These are phyloP conservation scores for Gastrolobium villosum DNA, from an alignment of 306 rosid species.

Conservation along the genomic window DNA sequence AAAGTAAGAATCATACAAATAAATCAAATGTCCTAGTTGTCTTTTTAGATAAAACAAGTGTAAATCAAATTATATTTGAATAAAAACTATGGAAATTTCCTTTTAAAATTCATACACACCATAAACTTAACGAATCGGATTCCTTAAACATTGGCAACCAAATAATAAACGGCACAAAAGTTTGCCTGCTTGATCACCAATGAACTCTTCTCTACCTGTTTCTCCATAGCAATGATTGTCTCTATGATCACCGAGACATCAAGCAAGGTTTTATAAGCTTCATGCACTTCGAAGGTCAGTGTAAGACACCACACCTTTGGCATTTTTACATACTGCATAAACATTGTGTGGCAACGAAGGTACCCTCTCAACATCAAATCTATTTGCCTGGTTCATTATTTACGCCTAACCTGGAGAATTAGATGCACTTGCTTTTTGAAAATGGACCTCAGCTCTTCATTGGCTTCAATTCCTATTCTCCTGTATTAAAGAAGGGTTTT, in stretches of 20 bases:
- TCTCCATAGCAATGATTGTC: conserved; percentile 29
- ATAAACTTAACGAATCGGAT: conserved; percentile 25
- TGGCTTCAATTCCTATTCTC: conserved; percentile 96
- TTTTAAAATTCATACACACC: conserved; percentile 16
- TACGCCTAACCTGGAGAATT: conserved; percentile 83
- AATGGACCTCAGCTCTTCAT: conserved; percentile 93
- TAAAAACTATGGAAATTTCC: conserved; percentile 14
- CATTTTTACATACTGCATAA: conserved; percentile 50
- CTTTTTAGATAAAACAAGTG: conserved; percentile 32
- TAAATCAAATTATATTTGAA: conserved; percentile 20
- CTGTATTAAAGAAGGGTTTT: too few relatives aligned
- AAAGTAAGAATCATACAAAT: conserved; percentile 9
- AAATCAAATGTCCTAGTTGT: conserved; percentile 20
- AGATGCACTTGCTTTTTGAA: conserved; percentile 92
- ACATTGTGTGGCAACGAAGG: conserved; percentile 47
- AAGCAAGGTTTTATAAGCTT: conserved; percentile 43
- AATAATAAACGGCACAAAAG: conserved; percentile 26
- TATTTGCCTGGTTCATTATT: conserved; percentile 49
- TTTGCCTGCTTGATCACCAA: conserved; percentile 41
- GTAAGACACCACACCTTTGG: conserved; percentile 27
- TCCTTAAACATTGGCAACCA: conserved; percentile 20
- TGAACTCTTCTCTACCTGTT: conserved; percentile 26
- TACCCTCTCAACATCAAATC: conserved; percentile 29
- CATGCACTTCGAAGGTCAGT: conserved; percentile 10
- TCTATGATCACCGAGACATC: conserved; percentile 37